Evolutionary conservation across 2,329 filamentous ascomycete genomes (phyloP), one percentile per base, ranked within the genome.

Genomic region (Talaromyces sp.): DNA sequence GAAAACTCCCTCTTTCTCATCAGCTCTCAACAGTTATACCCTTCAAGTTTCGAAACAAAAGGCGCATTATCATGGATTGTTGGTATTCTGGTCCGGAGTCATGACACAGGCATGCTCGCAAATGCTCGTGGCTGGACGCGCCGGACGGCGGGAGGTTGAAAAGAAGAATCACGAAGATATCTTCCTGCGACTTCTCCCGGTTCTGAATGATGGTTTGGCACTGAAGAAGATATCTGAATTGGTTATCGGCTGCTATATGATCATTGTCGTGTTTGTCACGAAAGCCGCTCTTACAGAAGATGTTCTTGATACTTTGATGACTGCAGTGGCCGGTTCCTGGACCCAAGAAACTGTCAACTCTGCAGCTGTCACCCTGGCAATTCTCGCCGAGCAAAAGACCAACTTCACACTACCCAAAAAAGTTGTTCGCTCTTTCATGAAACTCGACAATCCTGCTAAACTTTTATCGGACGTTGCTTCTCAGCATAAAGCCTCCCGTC

Each of bases 41-140:
- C 79, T 96, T 31, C 86, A 88, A 63, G 87, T 90, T 25, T 88
- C 92, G 71, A 84, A 86, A 60, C 81, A 84, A 44, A 84, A 86
- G 60, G 88, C 91, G 63, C 87, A 93, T 60, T 90, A 95, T 69
- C 86, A 91, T 42, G 86, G 87, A 1, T 79, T 97, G 64, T 79
- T 96, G 61, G 89, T 91, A 0, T 97, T 99, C 73, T 99, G 95
- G 93, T 92, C 90, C 4, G 89, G 92, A 52, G 82, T 97, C 58
- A 88, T 90, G 74, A 91, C 92, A 0, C 93, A 99, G 76, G 88
- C 93, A 11, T 83, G 96, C 63, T 90, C 91, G 66, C 88, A 87
- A 33, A 92, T 95, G 81, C 78, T 98, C 63, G 91, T 96, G 70
- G 85, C 84, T 61, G 84, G 87, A 65, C 86, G 86, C 67, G 93